Evolutionary conservation across 1,284 basidiomycete genomes (phyloP).

Genomic region (Stereum hirsutum): DNA sequence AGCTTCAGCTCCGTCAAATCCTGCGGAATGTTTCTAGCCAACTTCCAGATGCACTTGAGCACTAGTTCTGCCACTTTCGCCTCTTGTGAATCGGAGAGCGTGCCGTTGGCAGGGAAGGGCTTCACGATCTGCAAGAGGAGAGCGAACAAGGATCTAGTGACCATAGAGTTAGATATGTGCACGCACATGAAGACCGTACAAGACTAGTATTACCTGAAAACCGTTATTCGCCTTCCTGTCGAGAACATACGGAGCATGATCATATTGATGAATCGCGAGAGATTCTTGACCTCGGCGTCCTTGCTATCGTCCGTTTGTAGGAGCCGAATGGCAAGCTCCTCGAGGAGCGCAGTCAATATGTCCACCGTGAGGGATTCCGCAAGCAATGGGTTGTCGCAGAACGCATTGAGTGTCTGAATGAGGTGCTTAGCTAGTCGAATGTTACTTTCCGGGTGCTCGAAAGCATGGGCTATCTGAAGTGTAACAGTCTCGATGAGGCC

Average conservation of each 20-base stretch:
- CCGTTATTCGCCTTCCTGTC: slow-evolving; percentile 83
- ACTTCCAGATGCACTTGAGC: slow-evolving; percentile 98
- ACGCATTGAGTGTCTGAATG: slow-evolving; percentile 88
- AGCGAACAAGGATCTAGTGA: slow-evolving; percentile 61
- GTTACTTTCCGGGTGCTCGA: slow-evolving; percentile 73
- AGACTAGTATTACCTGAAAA: slow-evolving; percentile 68
- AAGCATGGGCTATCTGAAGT: slow-evolving; percentile 83
- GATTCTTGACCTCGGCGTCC: slow-evolving; percentile 71
- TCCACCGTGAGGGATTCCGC: slow-evolving; percentile 78
- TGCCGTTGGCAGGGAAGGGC: slow-evolving; percentile 71
- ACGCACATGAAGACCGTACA: not conserved
- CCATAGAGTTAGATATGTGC: slow-evolving; percentile 17
- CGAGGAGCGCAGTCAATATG: slow-evolving; percentile 71
- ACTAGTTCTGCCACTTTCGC: slow-evolving; percentile 94
- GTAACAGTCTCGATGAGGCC: slow-evolving; percentile 85
- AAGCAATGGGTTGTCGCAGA: slow-evolving; percentile 79
- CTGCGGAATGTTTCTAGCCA: slow-evolving; percentile 89
- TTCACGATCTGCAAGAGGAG: slow-evolving; percentile 84
- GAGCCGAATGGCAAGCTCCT: slow-evolving; percentile 83
- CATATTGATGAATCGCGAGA: slow-evolving; percentile 97
- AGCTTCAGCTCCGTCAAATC: slow-evolving; percentile 78
- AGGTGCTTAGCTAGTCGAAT: slow-evolving; percentile 93
- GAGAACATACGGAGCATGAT: slow-evolving; percentile 92
- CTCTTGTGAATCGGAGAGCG: slow-evolving; percentile 62
- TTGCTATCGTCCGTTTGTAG: slow-evolving; percentile 85